Base-by-base conservation (phyloP, 352 stramenopile species). In the Phytophthora hibernalis region DNA sequence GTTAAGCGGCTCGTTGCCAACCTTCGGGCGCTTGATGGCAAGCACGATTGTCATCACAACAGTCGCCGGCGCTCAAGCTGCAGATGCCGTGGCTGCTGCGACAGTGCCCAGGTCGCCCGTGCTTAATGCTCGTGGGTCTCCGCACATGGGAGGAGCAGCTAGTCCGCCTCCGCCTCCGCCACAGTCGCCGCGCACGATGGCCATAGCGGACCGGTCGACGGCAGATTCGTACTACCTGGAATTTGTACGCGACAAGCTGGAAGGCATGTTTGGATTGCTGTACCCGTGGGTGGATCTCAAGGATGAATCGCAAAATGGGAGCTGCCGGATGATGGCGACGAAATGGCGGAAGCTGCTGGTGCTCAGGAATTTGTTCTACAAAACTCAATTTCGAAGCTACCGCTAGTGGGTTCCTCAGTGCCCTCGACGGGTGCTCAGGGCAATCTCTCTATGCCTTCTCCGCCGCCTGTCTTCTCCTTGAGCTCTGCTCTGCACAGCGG, bases 241-340 rank as follows among this genome's bases (percentile, higher is more conserved):
- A 18, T 95, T 93, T 69, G 81, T 93, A 38, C 79, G 85, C 24
- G 83, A 92, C 52, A 90, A 95, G 56, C 74, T 95, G 26, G 81
- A 89, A 31, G 83, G 89, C 49, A 67, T 95, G 20, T 90, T 95
- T 62, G 62, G 70, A 40, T 62, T 95, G 30, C 56, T 95, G 24
- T 93, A 85, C 38, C 84, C 82, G 18, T 87, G 80, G 0, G 70
- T 84, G 12, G 68, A 79, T 22, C 61, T 90, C 22, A 79, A 77
- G 30, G 77, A 89, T n/a, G 70, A 80, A 20, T 86, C 78, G 20
- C 61, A 74, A 77, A 73, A 20, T 95, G 87, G 87, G 60, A 85
- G 48, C 69, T 76, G 37, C 55, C 66, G 5, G 40, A 65, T 31
- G 50, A 47, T 33, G 22, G 53, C 16, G 48, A 58, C 22, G 37